Evolutionary conservation across 495 filamentous ascomycete species (phyloP).

Genomic region (Neurospora intermedia): DNA sequence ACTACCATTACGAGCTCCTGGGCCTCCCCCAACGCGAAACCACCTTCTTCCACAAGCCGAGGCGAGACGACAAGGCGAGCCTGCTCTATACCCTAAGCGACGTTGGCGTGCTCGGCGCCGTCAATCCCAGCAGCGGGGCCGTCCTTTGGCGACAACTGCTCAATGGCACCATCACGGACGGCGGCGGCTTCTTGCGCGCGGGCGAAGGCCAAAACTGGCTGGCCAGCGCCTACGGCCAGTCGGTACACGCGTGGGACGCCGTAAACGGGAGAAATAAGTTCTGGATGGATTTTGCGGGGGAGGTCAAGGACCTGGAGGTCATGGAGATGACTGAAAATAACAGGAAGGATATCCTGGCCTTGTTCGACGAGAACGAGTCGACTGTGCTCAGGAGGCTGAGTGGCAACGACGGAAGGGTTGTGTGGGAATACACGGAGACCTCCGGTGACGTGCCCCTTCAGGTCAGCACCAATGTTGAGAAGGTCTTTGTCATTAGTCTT

Average conservation of each 20-base stretch:
- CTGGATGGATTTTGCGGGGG: constrained; percentile 46
- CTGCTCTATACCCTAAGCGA: constrained; percentile 87
- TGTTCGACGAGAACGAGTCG: constrained; percentile 48
- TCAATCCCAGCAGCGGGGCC: constrained; percentile 77
- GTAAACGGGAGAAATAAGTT: constrained; percentile 70
- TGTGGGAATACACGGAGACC: constrained; percentile 64
- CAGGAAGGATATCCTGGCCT: constrained; percentile 59
- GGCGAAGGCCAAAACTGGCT: constrained; percentile 65
- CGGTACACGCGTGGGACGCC: constrained; percentile 75
- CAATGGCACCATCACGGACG: constrained; percentile 20
- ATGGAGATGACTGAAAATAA: constrained; percentile 55
- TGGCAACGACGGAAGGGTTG: constrained; percentile 58
- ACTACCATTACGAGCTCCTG: constrained; percentile 86
- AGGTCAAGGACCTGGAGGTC: constrained; percentile 70
- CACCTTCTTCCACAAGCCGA: constrained; percentile 90
- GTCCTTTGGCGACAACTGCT: constrained; percentile 80
- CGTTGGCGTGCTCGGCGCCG: constrained; percentile 67
- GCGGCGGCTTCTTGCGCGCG: constrained; percentile 52
- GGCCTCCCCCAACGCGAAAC: constrained; percentile 69
- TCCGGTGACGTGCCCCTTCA: constrained; percentile 66
- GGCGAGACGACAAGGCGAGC: constrained; percentile 68
- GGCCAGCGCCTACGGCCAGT: constrained; percentile 54
- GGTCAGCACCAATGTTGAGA: constrained; percentile 61
- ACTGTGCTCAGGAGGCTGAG: constrained; percentile 60
- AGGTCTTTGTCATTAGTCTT: constrained; percentile 67